Evolutionary conservation across 257 asterid genomes (phyloP).

Genomic region (Solanum chilense): DNA sequence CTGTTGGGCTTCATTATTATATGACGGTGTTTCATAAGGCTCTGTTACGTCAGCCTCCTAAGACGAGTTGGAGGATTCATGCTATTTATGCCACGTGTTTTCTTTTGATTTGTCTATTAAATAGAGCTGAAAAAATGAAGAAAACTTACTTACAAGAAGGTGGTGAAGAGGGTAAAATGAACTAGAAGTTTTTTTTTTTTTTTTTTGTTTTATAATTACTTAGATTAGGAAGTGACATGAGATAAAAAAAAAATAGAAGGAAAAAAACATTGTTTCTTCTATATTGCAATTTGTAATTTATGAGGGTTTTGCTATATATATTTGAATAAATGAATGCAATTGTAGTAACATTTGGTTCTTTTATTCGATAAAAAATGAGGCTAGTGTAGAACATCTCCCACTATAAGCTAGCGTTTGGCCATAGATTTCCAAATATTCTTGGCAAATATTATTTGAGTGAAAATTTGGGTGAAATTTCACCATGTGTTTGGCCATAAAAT

Average conservation of each 20-base stretch:
- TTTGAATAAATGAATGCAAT: not conserved
- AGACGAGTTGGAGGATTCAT: slow-evolving; percentile 70
- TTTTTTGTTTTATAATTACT: not conserved
- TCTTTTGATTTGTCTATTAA: slow-evolving; percentile 54
- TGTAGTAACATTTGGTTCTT: not conserved
- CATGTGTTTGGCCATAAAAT: too few relatives aligned
- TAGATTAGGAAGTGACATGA: not conserved
- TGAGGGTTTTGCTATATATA: not conserved
- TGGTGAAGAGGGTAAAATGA: slow-evolving; percentile 71
- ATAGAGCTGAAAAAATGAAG: slow-evolving; percentile 54
- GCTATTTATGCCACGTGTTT: slow-evolving; percentile 79
- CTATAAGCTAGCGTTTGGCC: too few relatives aligned
- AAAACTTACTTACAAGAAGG: slow-evolving; percentile 68
- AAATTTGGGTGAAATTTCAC: too few relatives aligned
- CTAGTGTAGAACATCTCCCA: not conserved
- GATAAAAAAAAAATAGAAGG: too few relatives aligned
- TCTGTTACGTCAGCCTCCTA: slow-evolving; percentile 75
- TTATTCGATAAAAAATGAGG: not conserved
- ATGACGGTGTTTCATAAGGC: slow-evolving; percentile 79
- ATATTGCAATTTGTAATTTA: not conserved
- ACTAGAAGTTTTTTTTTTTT: slow-evolving; percentile 4
- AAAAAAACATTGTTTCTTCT: not conserved
- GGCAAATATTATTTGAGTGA: too few relatives aligned
- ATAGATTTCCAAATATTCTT: too few relatives aligned
- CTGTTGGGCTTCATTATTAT: slow-evolving; percentile 88